Evolutionary conservation across 202 grass and related monocot species (phyloP), one percentile per base, ranked within the genome.

Genomic region (Setaria italica): DNA sequence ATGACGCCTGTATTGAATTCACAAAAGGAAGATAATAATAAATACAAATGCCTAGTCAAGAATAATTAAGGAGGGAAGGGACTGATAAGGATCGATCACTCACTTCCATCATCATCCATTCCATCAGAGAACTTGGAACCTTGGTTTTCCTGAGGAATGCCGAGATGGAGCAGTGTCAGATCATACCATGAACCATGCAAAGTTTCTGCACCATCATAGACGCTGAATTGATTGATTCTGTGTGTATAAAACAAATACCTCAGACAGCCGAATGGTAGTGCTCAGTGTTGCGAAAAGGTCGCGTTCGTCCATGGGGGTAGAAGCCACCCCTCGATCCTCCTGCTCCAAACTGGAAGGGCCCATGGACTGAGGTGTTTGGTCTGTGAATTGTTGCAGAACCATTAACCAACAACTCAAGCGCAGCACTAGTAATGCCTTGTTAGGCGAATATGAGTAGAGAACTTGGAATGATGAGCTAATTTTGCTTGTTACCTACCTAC

Each of bases 21-120:
- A 76, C 19, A 49, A 34, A 84, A 19, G 9, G 80, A 76, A 62
- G 19, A 30, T 41, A 41, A 68, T 62, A n/a, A 50, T 72, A 80
- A 76, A 80, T 41, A 70, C 11, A 43, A 50, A 74, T 8, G 39
- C 51, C 42, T 47, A 56, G 49, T 34, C 20, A 34, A 81, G 42
- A 67, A 50, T 16, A 21, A 37, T 62, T 53, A 85, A 11, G 32
- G 0, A 30, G 14, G 7, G 33, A 29, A 2, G 4, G 20, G 69
- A 63, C 48, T 7, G 29, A 79, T 9, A 20, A 89, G 6, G 62
- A 32, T 57, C 79, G 81, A 70, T 79, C 70, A 92, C 94, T 94
- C 79, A 97, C 94, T 92, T 94, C 90, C 90, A 82, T 84, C 91
- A 39, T 87, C 79, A 84, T 89, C 86, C 90, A 91, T 89, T 82